Conservation (phyloP, 169 alveolate genomes). For the Cryptosporidium viatorum region DNA sequence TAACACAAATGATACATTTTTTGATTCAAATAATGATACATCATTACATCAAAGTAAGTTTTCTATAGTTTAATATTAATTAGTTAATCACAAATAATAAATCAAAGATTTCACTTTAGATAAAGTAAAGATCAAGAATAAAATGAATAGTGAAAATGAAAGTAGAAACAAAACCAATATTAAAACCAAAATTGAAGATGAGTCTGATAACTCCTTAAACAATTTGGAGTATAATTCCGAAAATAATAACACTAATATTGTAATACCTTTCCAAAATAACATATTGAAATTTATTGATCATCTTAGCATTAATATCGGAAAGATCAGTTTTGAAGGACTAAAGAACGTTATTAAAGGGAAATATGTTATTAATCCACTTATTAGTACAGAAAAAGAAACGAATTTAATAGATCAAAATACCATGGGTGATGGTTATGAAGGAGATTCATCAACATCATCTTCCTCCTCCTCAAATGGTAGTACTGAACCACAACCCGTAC, state of each 20-base stretch:
- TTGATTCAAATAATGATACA: conserved; percentile 12
- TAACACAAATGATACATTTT: conserved; percentile 11
- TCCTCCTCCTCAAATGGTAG: neutral
- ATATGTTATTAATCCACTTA: neutral
- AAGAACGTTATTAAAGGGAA: conserved; percentile 34
- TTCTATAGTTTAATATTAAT: neutral
- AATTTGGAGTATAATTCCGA: conserved; percentile 4
- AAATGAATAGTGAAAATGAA: neutral
- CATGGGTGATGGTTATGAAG: neutral
- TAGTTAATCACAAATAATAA: no score
- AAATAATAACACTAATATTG: conserved; percentile 18
- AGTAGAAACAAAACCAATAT: neutral
- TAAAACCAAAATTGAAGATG: neutral
- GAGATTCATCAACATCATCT: neutral
- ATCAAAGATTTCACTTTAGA: conserved; percentile 13
- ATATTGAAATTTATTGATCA: conserved; percentile 10
- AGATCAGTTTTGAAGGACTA: conserved; percentile 1
- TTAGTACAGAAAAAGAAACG: neutral
- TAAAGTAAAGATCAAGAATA: conserved; percentile 10
- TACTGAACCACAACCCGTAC: neutral
- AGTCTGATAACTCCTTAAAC: conserved; percentile 7
- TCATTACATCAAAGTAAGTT: conserved; percentile 17
- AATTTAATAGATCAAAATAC: neutral
- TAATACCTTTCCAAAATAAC: conserved; percentile 4
- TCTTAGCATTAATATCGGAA: conserved; percentile 13